Evolutionary conservation across 2,329 filamentous ascomycete genomes (phyloP), one percentile per base, ranked within the genome.

Genomic region (Myriosclerotinia scirpicola): DNA sequence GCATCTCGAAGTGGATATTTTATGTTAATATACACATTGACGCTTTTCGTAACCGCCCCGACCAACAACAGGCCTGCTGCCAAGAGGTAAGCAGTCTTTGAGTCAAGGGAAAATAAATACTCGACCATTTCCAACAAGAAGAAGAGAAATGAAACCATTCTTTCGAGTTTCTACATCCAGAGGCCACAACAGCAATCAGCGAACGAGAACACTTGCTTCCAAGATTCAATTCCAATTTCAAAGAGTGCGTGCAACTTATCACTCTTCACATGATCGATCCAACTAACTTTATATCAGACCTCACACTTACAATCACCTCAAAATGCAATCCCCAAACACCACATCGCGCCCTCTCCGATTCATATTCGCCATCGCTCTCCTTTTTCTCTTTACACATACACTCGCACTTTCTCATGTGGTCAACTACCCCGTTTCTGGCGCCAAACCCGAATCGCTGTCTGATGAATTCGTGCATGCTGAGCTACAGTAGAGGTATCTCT

Each of bases 371-470:
- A 20, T 61, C 2, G n/a, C n/a, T 20, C n/a, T 61, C 30, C n/a
- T 61, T 20, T 3, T 34, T 12, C 30, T 61, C 15, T 38, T 34
- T 14, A 17, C 44, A 26, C 34, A n/a, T 48, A 9, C 8, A 7
- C 6, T 26, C 14, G 46, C 58, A 7, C 58, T 61, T 40, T 61
- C 58, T 12, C 34, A 61, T 17, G 44, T 26, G 5, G 44, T 61
- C 14, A 50, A 36, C 14, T 61, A 61, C 26, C 58, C 58, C 9
- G 58, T 61, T 12, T 50, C 58, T 2, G 58, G 34, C 3, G 4
- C n/a, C 5, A 11, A 3, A 26, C 36, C 14, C 7, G 30, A 20
- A 26, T 38, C 58, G 2, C 34, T 50, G 11, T n/a, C 34, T 1
- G 34, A 50, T 61, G 44, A 61, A 34, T 26, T 50, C 11, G 46